Evolutionary conservation across 495 filamentous ascomycete genomes (phyloP).

Genomic region (Penicillium cosmopolitanum): DNA sequence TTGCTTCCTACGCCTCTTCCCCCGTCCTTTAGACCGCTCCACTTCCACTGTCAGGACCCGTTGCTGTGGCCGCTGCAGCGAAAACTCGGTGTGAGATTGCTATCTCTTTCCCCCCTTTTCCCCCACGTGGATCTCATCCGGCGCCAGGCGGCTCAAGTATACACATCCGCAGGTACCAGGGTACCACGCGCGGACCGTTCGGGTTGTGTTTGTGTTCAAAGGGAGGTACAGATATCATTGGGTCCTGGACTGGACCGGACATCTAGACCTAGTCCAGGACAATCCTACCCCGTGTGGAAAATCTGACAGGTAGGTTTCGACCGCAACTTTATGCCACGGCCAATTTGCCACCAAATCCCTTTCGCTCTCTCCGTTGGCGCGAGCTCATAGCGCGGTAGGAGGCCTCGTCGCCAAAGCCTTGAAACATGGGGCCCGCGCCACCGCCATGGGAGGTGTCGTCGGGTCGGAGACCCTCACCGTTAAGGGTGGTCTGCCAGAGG

Average conservation of each 20-base stretch:
- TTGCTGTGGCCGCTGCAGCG: conserved; percentile 10
- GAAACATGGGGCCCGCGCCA: conserved; percentile 30
- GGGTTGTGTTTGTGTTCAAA: not conserved
- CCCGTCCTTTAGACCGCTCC: conserved; percentile 14
- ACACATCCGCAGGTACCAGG: conserved; percentile 7
- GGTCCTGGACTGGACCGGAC: no score
- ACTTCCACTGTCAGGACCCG: conserved; percentile 18
- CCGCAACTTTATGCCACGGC: not conserved
- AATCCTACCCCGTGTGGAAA: not conserved
- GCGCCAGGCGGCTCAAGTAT: not conserved
- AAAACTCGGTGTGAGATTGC: conserved; percentile 26
- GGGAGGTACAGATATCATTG: not conserved
- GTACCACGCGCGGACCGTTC: not conserved
- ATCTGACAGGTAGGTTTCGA: not conserved
- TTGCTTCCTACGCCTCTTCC: not conserved
- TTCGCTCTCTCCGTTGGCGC: conserved; percentile 27
- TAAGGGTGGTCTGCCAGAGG: conserved; percentile 67
- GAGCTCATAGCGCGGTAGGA: conserved; percentile 18
- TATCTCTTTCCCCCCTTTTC: not conserved
- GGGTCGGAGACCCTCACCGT: conserved; percentile 72
- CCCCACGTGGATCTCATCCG: conserved; percentile 12
- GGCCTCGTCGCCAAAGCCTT: conserved; percentile 40
- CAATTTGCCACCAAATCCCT: conserved; percentile 18
- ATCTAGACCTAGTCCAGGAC: not conserved
- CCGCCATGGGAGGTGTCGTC: conserved; percentile 39